Conservation (phyloP, 2,329 filamentous ascomycete species). For the Calonectria pauciramosa region DNA sequence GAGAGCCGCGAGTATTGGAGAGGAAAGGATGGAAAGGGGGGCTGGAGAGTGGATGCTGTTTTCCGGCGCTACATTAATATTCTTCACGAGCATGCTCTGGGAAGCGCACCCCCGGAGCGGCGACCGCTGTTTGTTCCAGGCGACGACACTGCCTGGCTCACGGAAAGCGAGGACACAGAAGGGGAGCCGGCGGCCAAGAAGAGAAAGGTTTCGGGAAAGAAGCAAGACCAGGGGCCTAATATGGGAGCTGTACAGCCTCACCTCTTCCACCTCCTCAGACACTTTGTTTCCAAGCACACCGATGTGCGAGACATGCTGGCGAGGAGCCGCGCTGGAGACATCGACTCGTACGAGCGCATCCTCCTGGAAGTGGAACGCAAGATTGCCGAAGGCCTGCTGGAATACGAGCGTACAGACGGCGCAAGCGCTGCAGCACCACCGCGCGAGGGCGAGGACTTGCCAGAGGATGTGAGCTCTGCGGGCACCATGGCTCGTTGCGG, state of each 20-base stretch:
- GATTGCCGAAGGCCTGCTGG: conserved; percentile 79
- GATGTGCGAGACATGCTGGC: conserved; percentile 90
- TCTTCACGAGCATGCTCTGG: conserved; percentile 82
- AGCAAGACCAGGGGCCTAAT: conserved; percentile 69
- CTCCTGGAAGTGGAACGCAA: conserved; percentile 81
- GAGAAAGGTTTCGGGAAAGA: conserved; percentile 55
- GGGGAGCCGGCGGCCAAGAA: conserved; percentile 68
- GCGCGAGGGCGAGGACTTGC: conserved; percentile 51
- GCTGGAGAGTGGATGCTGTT: conserved; percentile 90
- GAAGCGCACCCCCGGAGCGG: conserved; percentile 73
- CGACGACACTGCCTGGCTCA: conserved; percentile 63
- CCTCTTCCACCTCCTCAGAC: conserved; percentile 90
- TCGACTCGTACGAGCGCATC: conserved; percentile 82
- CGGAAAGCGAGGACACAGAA: conserved; percentile 47
- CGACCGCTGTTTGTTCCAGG: conserved; percentile 81
- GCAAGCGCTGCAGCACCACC: conserved; percentile 59
- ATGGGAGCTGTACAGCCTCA: conserved; percentile 89
- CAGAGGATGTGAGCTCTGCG: conserved; percentile 70
- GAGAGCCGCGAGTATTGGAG: conserved; percentile 90
- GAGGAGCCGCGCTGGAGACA: conserved; percentile 75
- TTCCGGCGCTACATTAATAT: conserved; percentile 92
- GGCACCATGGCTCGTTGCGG: conserved; percentile 80
- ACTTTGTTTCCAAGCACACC: conserved; percentile 84
- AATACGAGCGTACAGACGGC: conserved; percentile 70
- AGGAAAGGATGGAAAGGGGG: conserved; percentile 81